Evolutionary conservation across 805 yeast genomes (phyloP), one percentile per base, ranked within the genome.

Genomic region (Lachancea cidri): DNA sequence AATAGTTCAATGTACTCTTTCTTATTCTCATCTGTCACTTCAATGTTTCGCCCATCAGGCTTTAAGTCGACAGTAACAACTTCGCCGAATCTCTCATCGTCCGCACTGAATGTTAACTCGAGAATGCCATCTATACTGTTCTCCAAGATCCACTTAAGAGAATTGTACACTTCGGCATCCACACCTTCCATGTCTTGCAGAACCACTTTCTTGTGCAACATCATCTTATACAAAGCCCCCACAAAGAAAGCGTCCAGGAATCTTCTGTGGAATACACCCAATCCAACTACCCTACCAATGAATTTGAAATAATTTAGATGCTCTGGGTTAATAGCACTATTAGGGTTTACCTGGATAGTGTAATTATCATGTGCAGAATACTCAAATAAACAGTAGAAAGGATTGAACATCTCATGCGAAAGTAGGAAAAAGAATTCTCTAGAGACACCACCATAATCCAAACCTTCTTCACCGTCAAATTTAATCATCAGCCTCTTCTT

Each of bases 371-470:
- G 95, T 29, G 98, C 94, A 14, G 97, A 88, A 66, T 93, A 93
- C 68, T 93, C 97, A 64, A 93, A 93, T 57, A 93, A 71, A 69
- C 99, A 91, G 66, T 93, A 93, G 65, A 89, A 86, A 48, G 99
- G 99, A 63, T 93, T 89, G 67, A 93, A 93, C 96, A 93, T 93
- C 67, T 93, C 98, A 63, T 93, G 98, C 3, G 98, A 89, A 52
- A 93, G 73, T 61, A 89, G 74, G 70, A 89, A 93, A 82, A 93
- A 93, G 66, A 87, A 93, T 67, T 93, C 99, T 71, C 99, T 78
- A 22, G 97, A 87, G 48, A 93, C 98, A 63, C 99, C 99, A 75
- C 99, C 99, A 62, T 93, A 93, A 72, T 93, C 99, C 57, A 93
- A 77, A 66, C 98, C 99, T 72, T 93, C 99, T 71, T 93, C 99